Base-by-base conservation (phyloP, 2,329 filamentous ascomycete genomes). In the Leptosphaerulina australis region DNA sequence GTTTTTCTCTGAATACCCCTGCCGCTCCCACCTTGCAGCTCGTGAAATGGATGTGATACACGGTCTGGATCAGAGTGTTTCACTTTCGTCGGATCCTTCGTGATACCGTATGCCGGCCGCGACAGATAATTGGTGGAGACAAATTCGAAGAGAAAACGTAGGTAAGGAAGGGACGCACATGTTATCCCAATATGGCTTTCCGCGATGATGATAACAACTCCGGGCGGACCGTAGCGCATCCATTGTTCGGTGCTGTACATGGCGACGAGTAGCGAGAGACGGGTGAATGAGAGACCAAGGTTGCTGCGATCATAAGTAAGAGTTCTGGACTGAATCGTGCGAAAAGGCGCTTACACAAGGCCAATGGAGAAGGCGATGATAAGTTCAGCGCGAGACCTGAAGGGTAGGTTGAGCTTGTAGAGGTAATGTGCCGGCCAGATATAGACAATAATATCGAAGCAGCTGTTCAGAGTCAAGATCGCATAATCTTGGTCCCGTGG, bases 351-450 rank as follows among this genome's bases (percentile, higher is more conserved):
- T 4, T 45, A 53, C 56, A 52, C 29, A n/a, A 53, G 11, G 11
- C 59, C 57, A 18, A 58, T 28, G n/a, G 45, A 53, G 38, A 62
- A 62, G 14, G 47, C 34, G 6, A 45, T 14, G 22, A 56, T 53
- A 0, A 62, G 37, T 15, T 55, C 55, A 11, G 44, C 29, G 1
- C 57, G 57, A 29, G 47, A 39, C 24, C 37, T 50, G 7, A 56
- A 40, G 9, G 57, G 55, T 20, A 60, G 11, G 2, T 58, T 55
- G n/a, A 62, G 48, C 21, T 55, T 60, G 43, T 53, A 58, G 2
- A 62, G 46, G 20, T 60, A 62, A 9, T 55, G 51, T 7, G 51
- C 55, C 12, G 59, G 59, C 59, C 59, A 62, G 9, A 49, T 35
- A 44, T 53, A 60, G 5, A 56, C 50, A 18, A 60, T 44, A 2